phyloP scores from a whole-genome alignment of 805 yeast species.

The Alloascoidea africana region DNA sequence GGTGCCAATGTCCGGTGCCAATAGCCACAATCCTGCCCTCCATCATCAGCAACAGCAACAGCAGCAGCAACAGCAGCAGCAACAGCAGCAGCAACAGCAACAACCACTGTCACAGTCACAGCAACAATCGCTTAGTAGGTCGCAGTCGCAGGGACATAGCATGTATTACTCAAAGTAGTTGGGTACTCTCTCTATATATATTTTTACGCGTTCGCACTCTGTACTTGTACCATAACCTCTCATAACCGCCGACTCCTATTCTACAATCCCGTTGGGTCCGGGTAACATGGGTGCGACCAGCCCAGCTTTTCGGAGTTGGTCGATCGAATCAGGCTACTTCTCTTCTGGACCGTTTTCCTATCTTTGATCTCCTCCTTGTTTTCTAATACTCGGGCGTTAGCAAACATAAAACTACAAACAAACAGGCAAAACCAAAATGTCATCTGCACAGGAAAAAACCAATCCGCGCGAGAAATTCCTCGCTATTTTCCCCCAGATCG shows the following conservation, averaged over 20 bases:
- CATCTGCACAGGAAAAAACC: conserved; percentile 5
- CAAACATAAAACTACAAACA: conserved; percentile 5
- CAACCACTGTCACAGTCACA: conserved; percentile 4
- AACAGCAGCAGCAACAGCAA: conserved; percentile 4
- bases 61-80: conserved; percentile 8
- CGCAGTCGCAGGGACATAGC: conserved; percentile 4
- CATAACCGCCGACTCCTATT: conserved; percentile 8
- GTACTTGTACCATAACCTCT: conserved; percentile 6
- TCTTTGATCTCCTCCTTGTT: too few species aligned
- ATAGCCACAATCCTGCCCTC: too few species aligned
- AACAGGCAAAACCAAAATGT: conserved; percentile 4
- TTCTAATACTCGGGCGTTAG: conserved; percentile 6
- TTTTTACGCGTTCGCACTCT: conserved; percentile 5
- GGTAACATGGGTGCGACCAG: conserved; percentile 1
- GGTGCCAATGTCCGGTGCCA: too few species aligned
- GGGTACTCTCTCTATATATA: too few species aligned
- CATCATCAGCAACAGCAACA: conserved; percentile 7
- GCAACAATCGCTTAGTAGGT: conserved; percentile 1
- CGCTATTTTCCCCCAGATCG: conserved; percentile 60
- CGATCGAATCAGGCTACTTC: too few species aligned
- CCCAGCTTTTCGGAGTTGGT: conserved; percentile 6
- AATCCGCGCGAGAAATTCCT: conserved; percentile 39
- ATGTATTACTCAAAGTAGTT: too few species aligned
- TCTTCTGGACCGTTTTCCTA: too few species aligned
- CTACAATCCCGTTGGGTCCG: conserved; percentile 4